A percentile compares a stretch with the other conserved stretches of the same genome.
phyloP scores from a whole-genome alignment of 179 eudicot genomes.

The Spergularia azorica region DNA sequence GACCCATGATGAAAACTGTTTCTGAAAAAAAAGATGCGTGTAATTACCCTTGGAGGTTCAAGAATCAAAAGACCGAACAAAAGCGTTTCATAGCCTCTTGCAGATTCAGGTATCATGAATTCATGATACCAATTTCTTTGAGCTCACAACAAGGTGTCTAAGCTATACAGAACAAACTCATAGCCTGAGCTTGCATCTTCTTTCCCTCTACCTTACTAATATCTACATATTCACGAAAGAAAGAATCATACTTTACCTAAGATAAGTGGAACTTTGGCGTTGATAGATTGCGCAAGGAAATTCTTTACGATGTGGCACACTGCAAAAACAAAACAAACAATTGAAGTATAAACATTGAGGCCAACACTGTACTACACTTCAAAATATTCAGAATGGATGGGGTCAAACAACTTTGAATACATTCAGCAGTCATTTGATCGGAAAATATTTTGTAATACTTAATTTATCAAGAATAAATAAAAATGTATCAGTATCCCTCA shows the following conservation, averaged over 20 bases:
- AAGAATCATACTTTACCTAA: constrained; percentile 52
- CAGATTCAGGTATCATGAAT: neutral
- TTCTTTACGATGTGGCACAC: constrained; percentile 93
- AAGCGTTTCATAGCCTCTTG: neutral
- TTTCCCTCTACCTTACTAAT: neutral
- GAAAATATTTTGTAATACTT: neutral
- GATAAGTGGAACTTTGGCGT: constrained; percentile 81
- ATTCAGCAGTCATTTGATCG: neutral
- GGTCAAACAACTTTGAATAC: neutral
- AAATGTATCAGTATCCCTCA: neutral
- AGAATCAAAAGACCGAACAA: no score
- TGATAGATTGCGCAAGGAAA: constrained; percentile 62
- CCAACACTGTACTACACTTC: neutral
- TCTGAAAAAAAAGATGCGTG: no score
- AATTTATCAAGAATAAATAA: neutral
- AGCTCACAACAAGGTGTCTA: neutral
- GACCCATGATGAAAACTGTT: no score
- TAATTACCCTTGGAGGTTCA: neutral
- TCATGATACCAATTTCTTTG: neutral
- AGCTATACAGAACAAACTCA: neutral
- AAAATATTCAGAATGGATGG: neutral
- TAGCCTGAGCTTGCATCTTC: neutral
- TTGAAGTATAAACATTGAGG: constrained; percentile 19
- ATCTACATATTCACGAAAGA: neutral
- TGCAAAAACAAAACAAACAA: constrained; percentile 44